Conservation (phyloP, 441 rosid species). For the Gossypium trilobum region DNA sequence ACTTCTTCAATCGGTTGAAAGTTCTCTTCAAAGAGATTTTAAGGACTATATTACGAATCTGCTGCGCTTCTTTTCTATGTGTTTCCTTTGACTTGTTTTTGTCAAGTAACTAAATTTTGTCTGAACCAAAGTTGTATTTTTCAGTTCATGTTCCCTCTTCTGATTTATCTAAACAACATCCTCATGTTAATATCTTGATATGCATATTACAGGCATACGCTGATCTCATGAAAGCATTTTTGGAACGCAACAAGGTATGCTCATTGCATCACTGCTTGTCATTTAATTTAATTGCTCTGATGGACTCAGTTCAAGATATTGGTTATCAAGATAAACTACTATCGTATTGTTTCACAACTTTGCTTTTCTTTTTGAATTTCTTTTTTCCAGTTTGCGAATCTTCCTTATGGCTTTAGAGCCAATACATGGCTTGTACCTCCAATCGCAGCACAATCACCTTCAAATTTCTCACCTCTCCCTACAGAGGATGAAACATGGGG, state of each 20-base stretch:
- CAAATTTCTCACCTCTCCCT: conserved; percentile 47
- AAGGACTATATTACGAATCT: background rate
- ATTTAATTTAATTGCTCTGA: conserved; percentile 10
- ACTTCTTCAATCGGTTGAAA: background rate
- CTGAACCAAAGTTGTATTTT: background rate
- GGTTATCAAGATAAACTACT: background rate
- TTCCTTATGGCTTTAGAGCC: conserved; percentile 69
- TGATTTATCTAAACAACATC: background rate
- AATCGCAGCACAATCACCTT: conserved; percentile 44
- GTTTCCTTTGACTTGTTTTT: background rate
- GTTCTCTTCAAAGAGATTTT: background rate
- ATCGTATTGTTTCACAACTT: background rate
- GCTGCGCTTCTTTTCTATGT: background rate
- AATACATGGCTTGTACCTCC: conserved; percentile 75
- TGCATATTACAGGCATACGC: conserved; percentile 54
- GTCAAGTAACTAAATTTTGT: background rate
- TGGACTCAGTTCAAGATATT: background rate
- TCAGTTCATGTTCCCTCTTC: background rate
- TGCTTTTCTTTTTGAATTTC: background rate
- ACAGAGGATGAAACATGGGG: conserved; percentile 63
- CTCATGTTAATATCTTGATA: background rate
- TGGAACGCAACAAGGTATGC: conserved; percentile 81
- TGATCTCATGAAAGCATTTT: conserved; percentile 78
- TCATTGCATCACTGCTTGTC: background rate
- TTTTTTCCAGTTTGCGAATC: conserved; percentile 57